Evolutionary conservation across 2,329 filamentous ascomycete species (phyloP).

Genomic region (Hymenoscyphus occultus): DNA sequence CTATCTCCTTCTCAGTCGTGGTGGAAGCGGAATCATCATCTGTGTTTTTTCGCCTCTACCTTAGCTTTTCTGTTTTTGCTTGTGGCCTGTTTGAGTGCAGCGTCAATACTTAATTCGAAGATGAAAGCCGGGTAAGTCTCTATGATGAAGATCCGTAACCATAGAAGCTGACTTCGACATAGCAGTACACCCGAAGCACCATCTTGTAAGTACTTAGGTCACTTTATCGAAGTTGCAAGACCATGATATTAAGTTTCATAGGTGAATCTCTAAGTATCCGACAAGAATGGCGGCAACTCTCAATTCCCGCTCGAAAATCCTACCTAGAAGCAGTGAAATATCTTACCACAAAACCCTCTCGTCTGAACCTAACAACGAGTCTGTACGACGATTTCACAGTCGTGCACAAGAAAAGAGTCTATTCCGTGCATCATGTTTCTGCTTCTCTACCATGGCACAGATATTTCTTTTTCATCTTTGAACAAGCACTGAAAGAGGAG

Average conservation of each 20-base stretch:
- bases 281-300: not conserved
- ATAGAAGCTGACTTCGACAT: not conserved
- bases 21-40: not conserved
- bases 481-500: slow-evolving; percentile 26
- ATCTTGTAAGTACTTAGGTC: not conserved
- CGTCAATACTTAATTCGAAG: not conserved
- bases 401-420: not conserved
- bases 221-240: not conserved
- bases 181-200: not conserved
- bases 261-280: not conserved
- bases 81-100: not conserved
- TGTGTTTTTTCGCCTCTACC: not conserved
- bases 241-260: not conserved
- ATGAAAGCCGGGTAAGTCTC: not conserved
- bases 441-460: slow-evolving; percentile 39
- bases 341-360: not conserved
- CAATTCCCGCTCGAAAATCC: not conserved
- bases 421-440: slow-evolving; percentile 29
- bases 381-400: not conserved
- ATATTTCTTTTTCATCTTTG: slow-evolving; percentile 38
- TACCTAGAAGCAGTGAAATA: not conserved
- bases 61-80: not conserved
- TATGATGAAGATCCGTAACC: not conserved
- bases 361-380: not conserved
- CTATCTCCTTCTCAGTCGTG: not conserved